phyloP scores from a whole-genome alignment of 2,329 filamentous ascomycete genomes.

The Aspergillus flavus region DNA sequence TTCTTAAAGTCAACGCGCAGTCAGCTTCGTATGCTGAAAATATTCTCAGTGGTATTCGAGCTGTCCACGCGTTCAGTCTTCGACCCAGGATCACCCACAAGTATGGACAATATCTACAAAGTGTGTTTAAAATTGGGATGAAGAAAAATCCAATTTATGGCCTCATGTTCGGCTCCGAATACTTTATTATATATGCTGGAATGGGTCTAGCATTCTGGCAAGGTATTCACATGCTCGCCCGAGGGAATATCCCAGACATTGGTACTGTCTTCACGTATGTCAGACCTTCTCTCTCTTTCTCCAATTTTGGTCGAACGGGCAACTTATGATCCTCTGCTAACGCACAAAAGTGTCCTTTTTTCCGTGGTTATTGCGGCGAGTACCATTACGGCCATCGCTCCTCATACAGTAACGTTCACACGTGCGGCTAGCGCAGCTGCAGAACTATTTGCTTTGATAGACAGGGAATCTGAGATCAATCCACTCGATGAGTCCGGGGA shows the following conservation, averaged over 20 bases:
- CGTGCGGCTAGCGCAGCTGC: conserved; percentile 45
- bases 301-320: background rate
- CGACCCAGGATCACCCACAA: conserved; percentile 18
- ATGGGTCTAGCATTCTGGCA: conserved; percentile 55
- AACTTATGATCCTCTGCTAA: background rate
- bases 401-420: conserved; percentile 40
- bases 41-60: conserved; percentile 16
- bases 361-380: conserved; percentile 38
- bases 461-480: conserved; percentile 34
- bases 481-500: conserved; percentile 25
- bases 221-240: conserved; percentile 31
- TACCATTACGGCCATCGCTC: conserved; percentile 36
- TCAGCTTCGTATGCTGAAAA: conserved; percentile 25
- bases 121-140: conserved; percentile 13
- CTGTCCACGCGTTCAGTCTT: conserved; percentile 27
- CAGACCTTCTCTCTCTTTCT: background rate
- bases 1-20: conserved; percentile 24
- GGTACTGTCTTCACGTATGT: conserved; percentile 31
- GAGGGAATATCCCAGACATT: conserved; percentile 28
- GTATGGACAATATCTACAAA: conserved; percentile 24
- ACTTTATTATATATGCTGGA: conserved; percentile 19
- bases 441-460: conserved; percentile 44
- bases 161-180: conserved; percentile 20
- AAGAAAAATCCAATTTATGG: conserved; percentile 25
- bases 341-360: conserved; percentile 26